Evolutionary conservation across 2,329 filamentous ascomycete genomes (phyloP).

Genomic region (Paraphaeosphaeria sporulosa): DNA sequence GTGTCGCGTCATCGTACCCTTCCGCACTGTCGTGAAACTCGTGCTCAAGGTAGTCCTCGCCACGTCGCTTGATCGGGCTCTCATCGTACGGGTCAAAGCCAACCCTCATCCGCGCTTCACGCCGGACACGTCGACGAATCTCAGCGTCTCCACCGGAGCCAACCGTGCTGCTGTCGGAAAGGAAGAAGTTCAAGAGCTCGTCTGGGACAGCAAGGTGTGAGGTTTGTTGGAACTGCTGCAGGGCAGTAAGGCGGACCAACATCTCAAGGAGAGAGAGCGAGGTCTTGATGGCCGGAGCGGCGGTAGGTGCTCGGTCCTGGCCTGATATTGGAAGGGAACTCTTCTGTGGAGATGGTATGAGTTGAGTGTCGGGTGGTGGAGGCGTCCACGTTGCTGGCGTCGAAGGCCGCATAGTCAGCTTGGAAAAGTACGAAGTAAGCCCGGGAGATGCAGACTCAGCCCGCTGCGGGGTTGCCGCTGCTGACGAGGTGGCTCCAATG

Average conservation of each 20-base stretch:
- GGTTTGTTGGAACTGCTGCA: slow-evolving; percentile 91
- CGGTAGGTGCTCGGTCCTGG: slow-evolving; percentile 24
- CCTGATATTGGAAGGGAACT: slow-evolving; percentile 20
- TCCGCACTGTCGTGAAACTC: slow-evolving; percentile 29
- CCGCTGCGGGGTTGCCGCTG: slow-evolving; percentile 20
- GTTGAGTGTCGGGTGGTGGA: slow-evolving; percentile 32
- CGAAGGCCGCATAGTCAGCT: slow-evolving; percentile 52
- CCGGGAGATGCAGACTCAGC: slow-evolving; percentile 50
- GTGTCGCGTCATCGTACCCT: slow-evolving; percentile 10
- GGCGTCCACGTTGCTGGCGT: slow-evolving; percentile 30
- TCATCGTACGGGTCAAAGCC: slow-evolving; percentile 78
- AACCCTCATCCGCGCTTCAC: slow-evolving; percentile 67
- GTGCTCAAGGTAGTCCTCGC: slow-evolving; percentile 69
- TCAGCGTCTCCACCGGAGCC: slow-evolving; percentile 70
- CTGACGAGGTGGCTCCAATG: slow-evolving; percentile 25
- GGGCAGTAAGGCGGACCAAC: slow-evolving; percentile 81
- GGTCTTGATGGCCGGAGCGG: slow-evolving; percentile 64
- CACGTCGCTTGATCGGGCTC: slow-evolving; percentile 70
- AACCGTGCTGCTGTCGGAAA: slow-evolving; percentile 72
- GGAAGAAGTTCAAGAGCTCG: slow-evolving; percentile 87
- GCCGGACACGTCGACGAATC: slow-evolving; percentile 65
- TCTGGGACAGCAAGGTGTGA: slow-evolving; percentile 91
- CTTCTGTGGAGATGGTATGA: slow-evolving; percentile 38
- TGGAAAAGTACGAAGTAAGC: slow-evolving; percentile 54
- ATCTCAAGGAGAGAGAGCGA: slow-evolving; percentile 86